These are phyloP conservation scores for Favolaschia claudopus DNA, from an alignment of 768 basidiomycete genomes.

Conservation along the genomic window DNA sequence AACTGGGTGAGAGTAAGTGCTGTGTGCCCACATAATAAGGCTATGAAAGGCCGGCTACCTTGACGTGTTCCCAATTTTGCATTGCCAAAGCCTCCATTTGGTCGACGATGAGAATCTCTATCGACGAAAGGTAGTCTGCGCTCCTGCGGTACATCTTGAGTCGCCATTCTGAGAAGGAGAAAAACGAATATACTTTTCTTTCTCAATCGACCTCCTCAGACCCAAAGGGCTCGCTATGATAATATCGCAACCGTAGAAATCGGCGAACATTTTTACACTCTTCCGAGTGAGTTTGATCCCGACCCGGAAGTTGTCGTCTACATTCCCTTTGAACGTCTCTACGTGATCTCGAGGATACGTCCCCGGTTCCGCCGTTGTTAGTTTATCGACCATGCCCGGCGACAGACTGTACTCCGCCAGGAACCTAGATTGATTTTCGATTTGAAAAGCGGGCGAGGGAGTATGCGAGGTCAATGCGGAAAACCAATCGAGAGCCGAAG, in stretches of 20 bases:
- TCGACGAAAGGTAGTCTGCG: conserved; percentile 91
- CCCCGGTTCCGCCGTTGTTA: conserved; percentile 74
- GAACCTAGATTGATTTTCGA: conserved; percentile 90
- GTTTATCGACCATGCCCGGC: conserved; percentile 79
- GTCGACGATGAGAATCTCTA: conserved; percentile 91
- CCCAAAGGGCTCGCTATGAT: conserved; percentile 95
- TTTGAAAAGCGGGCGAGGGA: conserved; percentile 74
- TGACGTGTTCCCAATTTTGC: conserved; percentile 99
- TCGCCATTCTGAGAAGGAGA: not conserved
- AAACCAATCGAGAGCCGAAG: conserved; percentile 85
- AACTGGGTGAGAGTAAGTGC: conserved; percentile 57
- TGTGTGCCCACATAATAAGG: not conserved
- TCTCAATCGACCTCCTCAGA: conserved; percentile 89
- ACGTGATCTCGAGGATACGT: conserved; percentile 90
- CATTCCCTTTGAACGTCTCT: conserved; percentile 94
- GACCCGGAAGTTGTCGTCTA: conserved; percentile 93
- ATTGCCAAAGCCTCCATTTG: conserved; percentile 92
- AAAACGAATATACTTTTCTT: conserved; percentile 76
- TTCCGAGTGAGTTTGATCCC: conserved; percentile 94
- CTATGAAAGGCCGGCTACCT: conserved; percentile 55
- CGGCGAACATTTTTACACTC: conserved; percentile 89
- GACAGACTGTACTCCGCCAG: conserved; percentile 84
- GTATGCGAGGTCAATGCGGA: conserved; percentile 80
- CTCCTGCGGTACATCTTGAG: conserved; percentile 53
- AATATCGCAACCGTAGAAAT: conserved; percentile 91